A percentile compares a stretch with the other conserved stretches of the same genome.
phyloP scores from a whole-genome alignment of 2,329 filamentous ascomycete genomes.

The Geosmithia morbida region DNA sequence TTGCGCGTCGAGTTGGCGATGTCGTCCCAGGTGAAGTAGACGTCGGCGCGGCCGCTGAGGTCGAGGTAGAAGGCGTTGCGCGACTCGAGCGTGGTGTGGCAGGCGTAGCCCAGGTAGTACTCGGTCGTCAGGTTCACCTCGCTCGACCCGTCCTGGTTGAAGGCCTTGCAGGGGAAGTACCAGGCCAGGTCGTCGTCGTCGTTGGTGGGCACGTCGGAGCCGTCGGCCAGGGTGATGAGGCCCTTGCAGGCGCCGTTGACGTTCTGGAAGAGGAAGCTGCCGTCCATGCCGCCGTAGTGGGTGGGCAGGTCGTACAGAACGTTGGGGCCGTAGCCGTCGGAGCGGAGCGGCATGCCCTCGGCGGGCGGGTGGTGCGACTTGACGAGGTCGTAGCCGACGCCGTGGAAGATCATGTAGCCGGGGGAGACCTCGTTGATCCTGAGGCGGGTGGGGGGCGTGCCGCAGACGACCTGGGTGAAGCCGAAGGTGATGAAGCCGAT shows the following conservation, averaged over 20 bases:
- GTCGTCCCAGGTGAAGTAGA: slow-evolving; percentile 94
- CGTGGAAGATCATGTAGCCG: slow-evolving; percentile 95
- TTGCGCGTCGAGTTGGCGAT: slow-evolving; percentile 81
- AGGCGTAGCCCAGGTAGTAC: slow-evolving; percentile 75
- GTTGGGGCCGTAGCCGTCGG: slow-evolving; percentile 45
- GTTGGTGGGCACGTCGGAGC: slow-evolving; percentile 71
- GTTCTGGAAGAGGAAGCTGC: slow-evolving; percentile 95
- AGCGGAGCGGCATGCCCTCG: slow-evolving; percentile 51
- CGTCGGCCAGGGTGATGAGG: slow-evolving; percentile 57
- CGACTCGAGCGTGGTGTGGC: slow-evolving; percentile 61
- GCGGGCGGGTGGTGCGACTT: slow-evolving; percentile 67
- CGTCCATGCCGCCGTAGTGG: slow-evolving; percentile 77
- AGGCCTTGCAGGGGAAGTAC: slow-evolving; percentile 90
- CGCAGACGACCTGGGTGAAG: slow-evolving; percentile 82
- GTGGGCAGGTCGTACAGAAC: slow-evolving; percentile 76
- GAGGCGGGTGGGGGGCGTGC: slow-evolving; percentile 54
- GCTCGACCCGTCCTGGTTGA: slow-evolving; percentile 85
- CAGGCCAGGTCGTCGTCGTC: slow-evolving; percentile 62
- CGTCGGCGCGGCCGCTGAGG: slow-evolving; percentile 60
- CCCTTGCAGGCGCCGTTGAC: slow-evolving; percentile 95
- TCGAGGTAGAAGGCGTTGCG: slow-evolving; percentile 62
- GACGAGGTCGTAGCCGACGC: slow-evolving; percentile 73
- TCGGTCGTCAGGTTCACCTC: slow-evolving; percentile 58
- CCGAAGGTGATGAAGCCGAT: slow-evolving; percentile 96
- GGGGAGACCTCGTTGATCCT: slow-evolving; percentile 66